Evolutionary conservation across 2,329 filamentous ascomycete species (phyloP).

Genomic region (Aspergillus sp.): DNA sequence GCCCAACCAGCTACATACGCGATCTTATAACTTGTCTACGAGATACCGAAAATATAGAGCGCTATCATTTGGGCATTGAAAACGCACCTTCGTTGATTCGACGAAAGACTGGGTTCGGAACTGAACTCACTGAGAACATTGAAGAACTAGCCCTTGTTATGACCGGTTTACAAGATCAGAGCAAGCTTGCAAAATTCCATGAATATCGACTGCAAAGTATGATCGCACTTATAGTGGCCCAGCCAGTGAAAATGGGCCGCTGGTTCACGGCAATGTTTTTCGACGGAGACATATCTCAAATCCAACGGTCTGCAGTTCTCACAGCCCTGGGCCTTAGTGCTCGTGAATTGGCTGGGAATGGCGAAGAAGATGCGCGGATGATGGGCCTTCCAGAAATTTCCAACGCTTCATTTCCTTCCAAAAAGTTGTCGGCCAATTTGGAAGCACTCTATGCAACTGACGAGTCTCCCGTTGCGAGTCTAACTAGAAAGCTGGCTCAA

Average conservation of each 20-base stretch:
- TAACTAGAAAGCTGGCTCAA: slow-evolving; percentile 64
- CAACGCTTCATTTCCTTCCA: slow-evolving; percentile 67
- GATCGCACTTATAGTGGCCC: slow-evolving; percentile 72
- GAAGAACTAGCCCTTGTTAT: slow-evolving; percentile 74
- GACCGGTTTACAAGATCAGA: slow-evolving; percentile 78
- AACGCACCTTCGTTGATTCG: slow-evolving; percentile 78
- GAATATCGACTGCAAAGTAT: slow-evolving; percentile 73
- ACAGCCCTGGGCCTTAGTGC: slow-evolving; percentile 76
- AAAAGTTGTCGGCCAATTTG: slow-evolving; percentile 67
- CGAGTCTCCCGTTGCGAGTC: slow-evolving; percentile 58
- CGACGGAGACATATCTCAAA: slow-evolving; percentile 83
- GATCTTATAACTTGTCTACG: slow-evolving; percentile 75
- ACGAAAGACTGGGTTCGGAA: slow-evolving; percentile 81
- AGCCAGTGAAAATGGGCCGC: slow-evolving; percentile 71
- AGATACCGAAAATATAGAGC: slow-evolving; percentile 78
- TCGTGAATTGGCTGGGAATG: slow-evolving; percentile 77
- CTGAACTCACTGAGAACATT: slow-evolving; percentile 78
- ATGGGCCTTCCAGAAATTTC: slow-evolving; percentile 27
- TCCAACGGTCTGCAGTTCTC: slow-evolving; percentile 76
- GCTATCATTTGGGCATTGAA: slow-evolving; percentile 71
- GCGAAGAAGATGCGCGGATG: slow-evolving; percentile 47
- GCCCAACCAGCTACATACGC: slow-evolving; percentile 61
- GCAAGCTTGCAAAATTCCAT: slow-evolving; percentile 72
- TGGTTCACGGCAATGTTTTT: slow-evolving; percentile 86
- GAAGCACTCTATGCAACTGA: slow-evolving; percentile 62